Evolutionary conservation across 1,139 yeast species (phyloP), one percentile per base, ranked within the genome.

Genomic region (Candida sanyaensis): DNA sequence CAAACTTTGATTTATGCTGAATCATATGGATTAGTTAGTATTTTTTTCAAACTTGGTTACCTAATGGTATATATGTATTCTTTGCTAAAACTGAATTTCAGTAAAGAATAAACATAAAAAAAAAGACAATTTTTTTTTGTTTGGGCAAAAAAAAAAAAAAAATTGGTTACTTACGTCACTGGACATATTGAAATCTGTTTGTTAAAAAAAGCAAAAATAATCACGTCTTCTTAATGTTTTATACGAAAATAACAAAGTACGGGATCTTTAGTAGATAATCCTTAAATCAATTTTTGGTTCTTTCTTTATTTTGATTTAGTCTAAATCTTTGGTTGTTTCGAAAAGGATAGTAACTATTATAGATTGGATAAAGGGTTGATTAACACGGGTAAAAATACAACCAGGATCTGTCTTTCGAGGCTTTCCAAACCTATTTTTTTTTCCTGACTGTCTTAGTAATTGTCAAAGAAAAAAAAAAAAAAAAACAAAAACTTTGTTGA

Each of bases 1-100:
- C 95, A 62, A 89, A 82, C 38, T 78, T 68, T n/a, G 77, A 69
- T 55, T 71, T 72, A 65, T 62, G 71, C 76, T 72, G 57, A 7
- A 45, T 33, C 37, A 36, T 32, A 24, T 24, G 30, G 17, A 13
- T 41, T 27, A 37, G 67, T 65, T 62, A 62, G 66, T 61, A 56
- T 21, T 11, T 17, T 17, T 17, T 23, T 27, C 10, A 24, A 23
- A 12, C 6, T 10, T 27, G 26, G 10, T 31, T 26, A 30, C 12
- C 23, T 32, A 27, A 37, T 28, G 31, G 41, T 17, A 27, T 37
- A 13, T 27, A 37, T 37, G 41, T 28, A 27, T 9, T 28, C 41
- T 27, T 12, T 37, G 12, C 12, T 27, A 37, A 27, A 11, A 32
- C 21, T 17, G 21, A n/a, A 11, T 10, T 31, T 24, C 13, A 21